Base-by-base conservation (phyloP, 768 basidiomycete species). In the Termitomyces titanicus region DNA sequence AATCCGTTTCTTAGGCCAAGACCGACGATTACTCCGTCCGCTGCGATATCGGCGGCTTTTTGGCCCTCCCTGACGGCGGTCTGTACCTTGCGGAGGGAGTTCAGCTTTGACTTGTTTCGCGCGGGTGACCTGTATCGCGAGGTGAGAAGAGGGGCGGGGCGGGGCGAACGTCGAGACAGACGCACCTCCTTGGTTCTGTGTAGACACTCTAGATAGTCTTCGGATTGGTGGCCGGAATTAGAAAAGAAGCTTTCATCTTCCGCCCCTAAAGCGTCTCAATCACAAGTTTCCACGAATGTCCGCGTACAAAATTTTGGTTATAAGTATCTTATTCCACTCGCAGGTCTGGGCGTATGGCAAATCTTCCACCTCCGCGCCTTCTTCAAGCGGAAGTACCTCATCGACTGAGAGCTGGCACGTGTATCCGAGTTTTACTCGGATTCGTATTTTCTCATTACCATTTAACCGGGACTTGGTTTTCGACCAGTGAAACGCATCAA, bases 331-430 rank as follows among this genome's bases (percentile, higher is more conserved):
- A 20, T 86, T 45, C 84, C 89, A 8, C 81, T 98, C 43, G 68
- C 93, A 31, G 83, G 77, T 25, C 77, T 98, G 35, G 95, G 97
- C 7, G 81, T 80, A 42, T 99, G 96, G 97, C 94, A 98, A 74
- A 90, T 99, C 43, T 74, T 97, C 68, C 96, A 98, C 67, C 77
- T 99, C 13, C 85, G 94, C 44, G 82, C 93, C 6, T 98, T 90
- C 84, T 98, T 98, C 84, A 94, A 92, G 76, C 82, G 89, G 66
- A 97, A 94, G 73, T 93, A 94, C 72, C 85, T 94, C 66, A 94
- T 94, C 65, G 92, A 94, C 66, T 89, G 72, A 73, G 38, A n/a
- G 15, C 11, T 29, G 20, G 15, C n/a, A 37, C 12, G 52, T 38
- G 20, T 7, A 31, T 35, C 13, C 8, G 45, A 27, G 18, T n/a